Base-by-base conservation (phyloP, 1,284 basidiomycete species). In the Mycena citricolor region DNA sequence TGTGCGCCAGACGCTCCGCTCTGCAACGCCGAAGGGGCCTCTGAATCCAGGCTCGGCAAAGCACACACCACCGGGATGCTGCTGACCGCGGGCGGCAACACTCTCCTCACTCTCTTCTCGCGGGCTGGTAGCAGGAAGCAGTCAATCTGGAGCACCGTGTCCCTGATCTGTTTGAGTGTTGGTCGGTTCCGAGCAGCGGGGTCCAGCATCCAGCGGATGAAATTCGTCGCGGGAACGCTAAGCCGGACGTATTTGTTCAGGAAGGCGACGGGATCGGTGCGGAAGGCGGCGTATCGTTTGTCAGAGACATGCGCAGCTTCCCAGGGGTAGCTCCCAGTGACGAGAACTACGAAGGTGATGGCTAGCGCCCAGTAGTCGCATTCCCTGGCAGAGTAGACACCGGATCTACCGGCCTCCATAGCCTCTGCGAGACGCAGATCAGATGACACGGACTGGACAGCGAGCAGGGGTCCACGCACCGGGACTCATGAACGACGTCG, bases 401-500 rank as follows among this genome's bases (percentile, higher is more conserved):
- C 24, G 29, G n/a, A n/a, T n/a, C 36, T 22, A 6, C 14, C 24
- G 17, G 19, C 6, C 13, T 39, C 39, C 10, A 16, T 28, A 20
- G 32, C 28, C 19, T 49, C 47, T 49, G 47, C 2, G 8, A 22
- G 32, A 5, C 7, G 11, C 8, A 39, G 29, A 3, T 8, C 16
- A 19, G 24, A 2, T 8, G 11, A 7, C n/a, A 35, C n/a, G n/a
- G 19, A 5, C 7, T 17, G 25, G 1, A 19, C 14, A 33, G 8
- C 42, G 33, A 17, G 29, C 11, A 11, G 1, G 19, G 8, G n/a
- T n/a, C n/a, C n/a, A 61, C 71, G 55, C 33, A 83, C 83, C 83
- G 54, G 86, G 86, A 52, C 82, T 80, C 81, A 88, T 88, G 58
- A 92, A 93, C 57, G 83, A 83, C 0, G 79, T 80, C 43, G 79